Conservation (phyloP, 371 early-diverging fungal genomes). For the Parasitella parasitica region DNA sequence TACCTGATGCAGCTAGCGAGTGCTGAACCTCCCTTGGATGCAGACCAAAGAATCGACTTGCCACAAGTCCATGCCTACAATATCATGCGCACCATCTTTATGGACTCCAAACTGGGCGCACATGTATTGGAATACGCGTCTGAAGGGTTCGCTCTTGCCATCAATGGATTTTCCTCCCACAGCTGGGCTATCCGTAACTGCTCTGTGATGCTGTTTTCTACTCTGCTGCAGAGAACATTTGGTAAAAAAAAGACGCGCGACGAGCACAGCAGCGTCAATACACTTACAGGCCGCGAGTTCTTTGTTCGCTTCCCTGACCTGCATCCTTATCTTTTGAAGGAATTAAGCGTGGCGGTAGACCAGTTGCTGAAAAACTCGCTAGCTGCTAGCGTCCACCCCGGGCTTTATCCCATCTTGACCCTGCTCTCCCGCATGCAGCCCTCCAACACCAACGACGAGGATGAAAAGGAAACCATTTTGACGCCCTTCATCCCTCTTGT, state of each 20-base stretch:
- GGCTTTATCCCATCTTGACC: constrained; percentile 76
- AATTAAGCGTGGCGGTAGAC: constrained; percentile 67
- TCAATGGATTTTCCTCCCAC: constrained; percentile 80
- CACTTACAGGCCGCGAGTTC: constrained; percentile 87
- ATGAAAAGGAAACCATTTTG: constrained; percentile 50
- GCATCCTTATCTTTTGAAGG: constrained; percentile 72
- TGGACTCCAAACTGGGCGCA: constrained; percentile 74
- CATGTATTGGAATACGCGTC: constrained; percentile 76
- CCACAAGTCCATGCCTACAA: constrained; percentile 92
- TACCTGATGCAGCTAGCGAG: constrained; percentile 66
- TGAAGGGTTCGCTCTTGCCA: constrained; percentile 73
- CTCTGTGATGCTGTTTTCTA: constrained; percentile 90
- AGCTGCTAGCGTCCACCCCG: constrained; percentile 67
- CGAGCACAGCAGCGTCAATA: constrained; percentile 71
- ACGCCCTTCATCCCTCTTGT: constrained; percentile 72
- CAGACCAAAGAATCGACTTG: constrained; percentile 63
- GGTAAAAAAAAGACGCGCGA: constrained; percentile 79
- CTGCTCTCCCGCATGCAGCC: constrained; percentile 78
- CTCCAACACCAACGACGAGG: constrained; percentile 51
- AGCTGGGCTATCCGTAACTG: constrained; percentile 94
- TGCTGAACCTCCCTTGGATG: constrained; percentile 45
- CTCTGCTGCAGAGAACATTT: constrained; percentile 79
- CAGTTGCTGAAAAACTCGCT: constrained; percentile 46
- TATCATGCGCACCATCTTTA: constrained; percentile 79
- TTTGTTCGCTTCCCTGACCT: constrained; percentile 84